Percentiles rank a stretch among this genome's conserved stretches.
Evolutionary conservation across 306 rosid genomes (phyloP).

Genomic region (Hylodesmum podocarpum): DNA sequence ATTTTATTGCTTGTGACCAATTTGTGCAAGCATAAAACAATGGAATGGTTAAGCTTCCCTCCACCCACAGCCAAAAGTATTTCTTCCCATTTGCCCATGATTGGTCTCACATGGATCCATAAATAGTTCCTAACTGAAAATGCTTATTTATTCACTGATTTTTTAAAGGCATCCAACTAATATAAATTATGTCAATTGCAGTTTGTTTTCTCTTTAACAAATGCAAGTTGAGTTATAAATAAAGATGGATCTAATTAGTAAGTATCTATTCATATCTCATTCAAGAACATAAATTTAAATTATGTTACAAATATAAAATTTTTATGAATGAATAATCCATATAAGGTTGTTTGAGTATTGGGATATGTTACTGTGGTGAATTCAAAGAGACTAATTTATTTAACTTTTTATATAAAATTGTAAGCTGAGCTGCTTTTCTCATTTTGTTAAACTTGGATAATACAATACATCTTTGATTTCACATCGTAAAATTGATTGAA

Average conservation of each 20-base stretch:
- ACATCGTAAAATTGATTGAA: no score
- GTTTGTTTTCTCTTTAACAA: neutral
- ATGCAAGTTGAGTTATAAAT: neutral
- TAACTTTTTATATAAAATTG: no score
- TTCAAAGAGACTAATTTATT: no score
- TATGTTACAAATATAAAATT: no score
- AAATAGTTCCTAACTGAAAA: neutral
- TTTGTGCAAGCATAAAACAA: neutral
- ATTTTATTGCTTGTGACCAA: neutral
- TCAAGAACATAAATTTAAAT: no score
- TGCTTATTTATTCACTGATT: neutral
- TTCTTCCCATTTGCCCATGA: slow-evolving; percentile 36
- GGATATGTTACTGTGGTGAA: no score
- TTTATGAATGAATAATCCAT: no score
- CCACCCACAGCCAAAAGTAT: neutral
- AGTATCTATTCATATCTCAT: no score
- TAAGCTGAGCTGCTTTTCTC: no score
- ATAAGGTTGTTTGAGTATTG: no score
- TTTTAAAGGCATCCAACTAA: neutral
- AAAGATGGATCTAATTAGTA: no score
- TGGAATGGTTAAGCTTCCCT: neutral
- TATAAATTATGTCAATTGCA: slow-evolving; percentile 5
- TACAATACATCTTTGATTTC: no score
- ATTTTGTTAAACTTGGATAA: neutral
- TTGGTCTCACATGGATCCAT: slow-evolving; percentile 44